Base-by-base conservation (phyloP, 768 basidiomycete species). In the Podaxis pistillaris region DNA sequence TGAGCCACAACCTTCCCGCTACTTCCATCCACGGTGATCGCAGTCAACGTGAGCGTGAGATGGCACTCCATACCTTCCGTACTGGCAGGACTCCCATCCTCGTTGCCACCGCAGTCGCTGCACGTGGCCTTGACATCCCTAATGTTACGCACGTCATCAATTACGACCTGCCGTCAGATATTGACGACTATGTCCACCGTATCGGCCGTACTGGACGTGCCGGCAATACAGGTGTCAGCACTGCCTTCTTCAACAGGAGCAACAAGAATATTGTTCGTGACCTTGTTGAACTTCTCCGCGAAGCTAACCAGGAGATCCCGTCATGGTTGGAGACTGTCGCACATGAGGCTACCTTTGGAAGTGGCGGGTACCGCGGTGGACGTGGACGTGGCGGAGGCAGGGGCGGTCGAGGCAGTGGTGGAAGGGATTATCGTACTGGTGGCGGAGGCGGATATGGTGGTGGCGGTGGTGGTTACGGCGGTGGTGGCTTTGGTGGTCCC, bases 91-190 rank as follows among this genome's bases (percentile, higher is more conserved):
- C 97, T 0, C 97, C 97, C 37, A 90, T 98, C 76, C 81, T 99
- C 69, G 97, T 99, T 62, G 97, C 97, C 46, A 99, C 97, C 13
- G 97, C 97, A 56, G 97, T 99, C 61, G 97, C 97, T 37, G 97
- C 97, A 61, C 94, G 97, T 81, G 97, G 97, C 71, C 87, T 99
- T 68, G 97, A 99, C 77, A 98, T 99, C 69, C 97, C 97, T 65
- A 97, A 99, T 75, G 97, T 99, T 71, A 97, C 93, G 15, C 97
- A 98, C 74, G 97, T 99, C 71, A 83, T 98, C 81, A 96, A 98
- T 76, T 98, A 98, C 76, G 97, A 98, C 74, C 82, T 99, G 4
- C 97, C 97, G 12, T 91, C 91, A 64, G 97, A 98, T 78, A 96
- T 99, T 66, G 97, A 98, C 71, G 97, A 99, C 76, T 99, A 98